These are phyloP conservation scores for Begonia masoniana DNA, from an alignment of 306 rosid species.

Conservation along the genomic window DNA sequence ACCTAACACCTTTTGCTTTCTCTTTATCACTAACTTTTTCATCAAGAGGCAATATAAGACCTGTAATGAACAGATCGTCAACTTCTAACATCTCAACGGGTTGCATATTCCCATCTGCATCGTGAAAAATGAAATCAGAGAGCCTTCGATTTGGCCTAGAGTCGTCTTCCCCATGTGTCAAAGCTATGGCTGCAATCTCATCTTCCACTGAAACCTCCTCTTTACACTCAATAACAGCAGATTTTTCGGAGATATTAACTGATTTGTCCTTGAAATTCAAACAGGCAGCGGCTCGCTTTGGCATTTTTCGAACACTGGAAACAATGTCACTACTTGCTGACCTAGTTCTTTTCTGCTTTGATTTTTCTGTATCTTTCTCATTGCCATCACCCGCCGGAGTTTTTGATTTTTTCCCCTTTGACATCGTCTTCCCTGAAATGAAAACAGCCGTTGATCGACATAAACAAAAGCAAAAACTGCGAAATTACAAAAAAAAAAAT, in stretches of 20 bases:
- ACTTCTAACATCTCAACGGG: constrained; percentile 79
- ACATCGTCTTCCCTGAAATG: constrained; percentile 7
- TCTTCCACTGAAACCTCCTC: constrained; percentile 49
- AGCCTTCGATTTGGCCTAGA: constrained; percentile 63
- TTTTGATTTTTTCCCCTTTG: constrained; percentile 4
- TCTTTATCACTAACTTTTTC: constrained; percentile 35
- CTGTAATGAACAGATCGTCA: constrained; percentile 54
- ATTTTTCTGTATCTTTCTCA: constrained; percentile 1
- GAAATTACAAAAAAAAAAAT: too few relatives aligned
- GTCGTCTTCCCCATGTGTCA: constrained; percentile 46
- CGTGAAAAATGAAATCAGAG: constrained; percentile 63
- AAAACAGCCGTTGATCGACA: not conserved
- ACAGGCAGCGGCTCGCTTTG: constrained; percentile 76
- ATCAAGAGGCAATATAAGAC: constrained; percentile 54
- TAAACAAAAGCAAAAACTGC: too few relatives aligned
- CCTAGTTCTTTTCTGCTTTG: constrained; percentile 34
- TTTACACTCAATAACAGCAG: constrained; percentile 37
- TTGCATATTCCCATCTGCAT: constrained; percentile 42
- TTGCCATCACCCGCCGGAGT: constrained; percentile 7
- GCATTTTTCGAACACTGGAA: constrained; percentile 51
- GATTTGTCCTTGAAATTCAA: constrained; percentile 54
- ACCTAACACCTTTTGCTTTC: constrained; percentile 48
- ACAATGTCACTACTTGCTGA: constrained; percentile 30
- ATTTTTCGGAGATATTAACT: constrained; percentile 32
- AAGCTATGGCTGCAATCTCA: constrained; percentile 45